Conservation (phyloP, 1,284 basidiomycete species). For the Fomes fomentarius region DNA sequence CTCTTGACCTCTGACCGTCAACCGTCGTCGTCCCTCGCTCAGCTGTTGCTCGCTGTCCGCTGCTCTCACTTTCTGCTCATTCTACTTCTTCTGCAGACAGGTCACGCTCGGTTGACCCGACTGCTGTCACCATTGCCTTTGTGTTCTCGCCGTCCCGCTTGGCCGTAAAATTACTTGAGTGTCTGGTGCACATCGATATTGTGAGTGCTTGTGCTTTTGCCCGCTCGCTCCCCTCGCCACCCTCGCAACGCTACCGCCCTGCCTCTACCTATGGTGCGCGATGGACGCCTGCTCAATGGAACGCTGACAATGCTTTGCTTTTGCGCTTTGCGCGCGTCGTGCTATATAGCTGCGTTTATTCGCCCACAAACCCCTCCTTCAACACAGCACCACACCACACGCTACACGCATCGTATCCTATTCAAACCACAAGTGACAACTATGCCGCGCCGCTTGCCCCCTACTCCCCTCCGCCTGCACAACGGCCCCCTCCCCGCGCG, state of each 20-base stretch:
- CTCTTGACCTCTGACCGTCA: too few species aligned
- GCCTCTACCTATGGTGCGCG: too few species aligned
- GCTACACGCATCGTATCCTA: neutral
- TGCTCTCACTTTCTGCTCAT: constrained; percentile 16
- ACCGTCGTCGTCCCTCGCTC: constrained; percentile 9
- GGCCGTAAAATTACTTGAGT: constrained; percentile 19
- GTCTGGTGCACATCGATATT: constrained; percentile 22
- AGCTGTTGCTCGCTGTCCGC: constrained; percentile 16
- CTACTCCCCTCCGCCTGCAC: constrained; percentile 35
- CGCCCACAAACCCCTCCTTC: neutral
- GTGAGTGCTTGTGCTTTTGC: constrained; percentile 11
- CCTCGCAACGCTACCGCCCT: too few species aligned
- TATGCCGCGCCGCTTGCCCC: constrained; percentile 33
- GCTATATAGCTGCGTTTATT: constrained; percentile 14
- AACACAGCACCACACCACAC: neutral
- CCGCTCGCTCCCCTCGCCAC: neutral
- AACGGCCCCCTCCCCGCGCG: constrained; percentile 33
- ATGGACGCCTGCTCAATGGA: too few species aligned
- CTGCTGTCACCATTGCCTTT: constrained; percentile 17
- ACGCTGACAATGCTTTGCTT: neutral
- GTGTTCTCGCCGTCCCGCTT: constrained; percentile 5
- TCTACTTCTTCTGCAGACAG: constrained; percentile 17
- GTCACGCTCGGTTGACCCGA: constrained; percentile 30
- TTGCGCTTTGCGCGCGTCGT: neutral
- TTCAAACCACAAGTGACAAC: neutral